Conservation (phyloP, 2,329 filamentous ascomycete species). For the Hymenoscyphus repandus region DNA sequence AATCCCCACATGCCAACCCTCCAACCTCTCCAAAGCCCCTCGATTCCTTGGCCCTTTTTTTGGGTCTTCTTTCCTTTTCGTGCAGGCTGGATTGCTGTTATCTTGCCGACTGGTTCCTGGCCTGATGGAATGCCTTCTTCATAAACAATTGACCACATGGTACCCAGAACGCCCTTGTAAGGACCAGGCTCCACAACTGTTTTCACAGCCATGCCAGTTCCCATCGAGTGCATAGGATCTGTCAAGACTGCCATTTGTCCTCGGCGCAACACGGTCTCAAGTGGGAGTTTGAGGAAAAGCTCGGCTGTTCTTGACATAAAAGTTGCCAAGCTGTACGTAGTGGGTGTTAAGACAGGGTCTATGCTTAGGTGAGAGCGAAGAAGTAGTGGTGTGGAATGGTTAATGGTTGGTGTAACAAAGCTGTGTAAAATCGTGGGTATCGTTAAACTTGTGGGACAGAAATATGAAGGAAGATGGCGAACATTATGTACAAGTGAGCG, state of each 20-base stretch:
- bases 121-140: conserved; percentile 60
- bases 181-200: conserved; percentile 76
- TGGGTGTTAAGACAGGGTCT: conserved; percentile 75
- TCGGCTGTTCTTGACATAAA: conserved; percentile 77
- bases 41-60: conserved; percentile 46
- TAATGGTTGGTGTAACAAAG: conserved; percentile 76
- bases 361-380: conserved; percentile 80
- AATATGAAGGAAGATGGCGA: conserved; percentile 70
- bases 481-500: conserved; percentile 70
- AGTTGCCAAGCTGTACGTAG: conserved; percentile 73
- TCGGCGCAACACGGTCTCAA: conserved; percentile 86
- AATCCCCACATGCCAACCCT: conserved; percentile 52
- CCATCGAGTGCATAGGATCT: conserved; percentile 21
- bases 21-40: conserved; percentile 53
- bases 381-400: conserved; percentile 76
- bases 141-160: conserved; percentile 79
- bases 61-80: conserved; percentile 16
- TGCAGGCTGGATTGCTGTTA: background rate
- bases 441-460: conserved; percentile 65
- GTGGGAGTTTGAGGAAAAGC: conserved; percentile 78
- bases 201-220: conserved; percentile 42
- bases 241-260: conserved; percentile 72
- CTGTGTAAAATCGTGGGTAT: conserved; percentile 85
- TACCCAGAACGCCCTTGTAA: conserved; percentile 84
- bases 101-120: background rate